Evolutionary conservation across 331 rosid species (phyloP).

Genomic region (Pyracantha coccinea): DNA sequence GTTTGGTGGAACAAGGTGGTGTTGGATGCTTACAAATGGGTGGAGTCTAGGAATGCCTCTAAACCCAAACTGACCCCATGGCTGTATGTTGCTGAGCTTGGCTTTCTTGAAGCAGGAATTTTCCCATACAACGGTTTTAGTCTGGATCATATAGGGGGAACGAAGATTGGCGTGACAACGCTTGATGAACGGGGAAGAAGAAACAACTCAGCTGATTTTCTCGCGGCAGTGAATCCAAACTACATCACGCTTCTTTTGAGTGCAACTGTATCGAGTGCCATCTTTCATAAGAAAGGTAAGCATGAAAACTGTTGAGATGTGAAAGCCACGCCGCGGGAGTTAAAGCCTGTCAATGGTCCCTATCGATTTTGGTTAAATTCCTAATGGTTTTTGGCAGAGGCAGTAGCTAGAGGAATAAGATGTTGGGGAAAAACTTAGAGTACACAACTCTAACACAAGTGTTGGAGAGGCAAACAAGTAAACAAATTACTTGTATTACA

Average conservation of each 20-base stretch:
- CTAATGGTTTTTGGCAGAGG: slow-evolving; percentile 16
- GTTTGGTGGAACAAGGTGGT: slow-evolving; percentile 57
- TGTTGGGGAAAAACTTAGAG: too few species aligned
- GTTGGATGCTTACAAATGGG: slow-evolving; percentile 54
- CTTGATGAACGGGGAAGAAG: slow-evolving; percentile 49
- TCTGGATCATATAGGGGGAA: slow-evolving; percentile 57
- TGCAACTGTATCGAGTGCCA: slow-evolving; percentile 55
- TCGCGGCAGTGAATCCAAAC: slow-evolving; percentile 44
- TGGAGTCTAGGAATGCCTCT: slow-evolving; percentile 53
- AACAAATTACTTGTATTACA: too few species aligned
- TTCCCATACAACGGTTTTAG: slow-evolving; percentile 64
- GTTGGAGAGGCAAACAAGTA: too few species aligned
- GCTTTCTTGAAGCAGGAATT: slow-evolving; percentile 69
- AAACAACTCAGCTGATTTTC: slow-evolving; percentile 54
- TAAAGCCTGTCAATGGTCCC: too few species aligned
- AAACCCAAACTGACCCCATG: slow-evolving; percentile 47
- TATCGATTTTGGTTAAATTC: not conserved
- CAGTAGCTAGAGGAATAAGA: slow-evolving; percentile 43
- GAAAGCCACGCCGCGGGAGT: too few species aligned
- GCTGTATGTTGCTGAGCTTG: slow-evolving; percentile 50
- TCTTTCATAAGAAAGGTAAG: slow-evolving; percentile 44
- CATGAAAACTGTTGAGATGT: not conserved
- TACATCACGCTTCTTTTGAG: slow-evolving; percentile 44
- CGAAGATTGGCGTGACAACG: slow-evolving; percentile 55
- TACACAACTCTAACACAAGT: too few species aligned